Conservation (phyloP, 257 asterid species). For the Solanum sparsipilum region DNA sequence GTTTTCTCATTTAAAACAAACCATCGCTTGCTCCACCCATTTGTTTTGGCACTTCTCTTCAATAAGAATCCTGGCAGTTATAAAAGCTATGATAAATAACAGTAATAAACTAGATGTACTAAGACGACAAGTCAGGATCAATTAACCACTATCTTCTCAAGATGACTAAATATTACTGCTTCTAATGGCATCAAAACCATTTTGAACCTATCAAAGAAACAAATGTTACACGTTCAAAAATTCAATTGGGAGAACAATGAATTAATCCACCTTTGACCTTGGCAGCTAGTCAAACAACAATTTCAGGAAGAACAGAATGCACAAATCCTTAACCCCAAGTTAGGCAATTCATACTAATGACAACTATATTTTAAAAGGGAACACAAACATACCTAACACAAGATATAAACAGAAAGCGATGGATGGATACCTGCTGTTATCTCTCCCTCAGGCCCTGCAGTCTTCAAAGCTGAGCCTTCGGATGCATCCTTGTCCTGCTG, state of each 20-base stretch:
- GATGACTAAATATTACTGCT: neutral
- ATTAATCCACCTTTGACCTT: neutral
- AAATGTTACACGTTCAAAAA: neutral
- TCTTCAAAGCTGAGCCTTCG: slow-evolving; percentile 67
- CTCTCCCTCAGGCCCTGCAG: slow-evolving; percentile 95
- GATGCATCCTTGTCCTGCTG: slow-evolving; percentile 71
- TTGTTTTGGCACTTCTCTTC: slow-evolving; percentile 82
- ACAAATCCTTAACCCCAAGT: neutral
- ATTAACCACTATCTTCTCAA: neutral
- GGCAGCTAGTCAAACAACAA: neutral
- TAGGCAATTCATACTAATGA: neutral
- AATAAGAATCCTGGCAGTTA: slow-evolving; percentile 58
- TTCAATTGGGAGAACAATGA: neutral
- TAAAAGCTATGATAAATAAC: neutral
- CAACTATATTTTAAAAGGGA: neutral
- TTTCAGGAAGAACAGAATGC: neutral
- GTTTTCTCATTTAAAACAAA: slow-evolving; percentile 93
- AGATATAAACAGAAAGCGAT: neutral
- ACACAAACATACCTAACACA: neutral
- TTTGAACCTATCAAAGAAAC: neutral
- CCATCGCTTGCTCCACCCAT: slow-evolving; percentile 94
- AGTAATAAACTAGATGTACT: neutral
- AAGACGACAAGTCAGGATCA: neutral
- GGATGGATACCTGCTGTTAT: slow-evolving; percentile 71
- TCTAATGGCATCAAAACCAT: neutral